These are phyloP conservation scores for Hypoxylon sp. DNA, from an alignment of 2,329 filamentous ascomycete genomes.

Conservation along the genomic window DNA sequence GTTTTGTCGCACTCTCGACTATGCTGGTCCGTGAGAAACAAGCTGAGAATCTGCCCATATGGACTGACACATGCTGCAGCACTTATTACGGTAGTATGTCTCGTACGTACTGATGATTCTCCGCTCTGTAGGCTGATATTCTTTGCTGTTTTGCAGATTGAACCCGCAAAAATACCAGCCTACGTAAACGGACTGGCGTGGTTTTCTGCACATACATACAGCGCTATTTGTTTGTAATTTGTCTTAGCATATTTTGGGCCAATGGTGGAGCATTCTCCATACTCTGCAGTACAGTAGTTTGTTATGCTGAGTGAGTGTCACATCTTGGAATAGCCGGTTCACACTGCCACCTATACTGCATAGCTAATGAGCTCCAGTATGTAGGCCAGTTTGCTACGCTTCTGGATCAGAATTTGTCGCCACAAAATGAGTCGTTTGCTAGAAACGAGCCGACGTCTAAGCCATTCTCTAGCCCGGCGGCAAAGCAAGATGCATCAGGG, in stretches of 20 bases:
- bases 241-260: constrained; percentile 38
- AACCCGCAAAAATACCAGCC: constrained; percentile 28
- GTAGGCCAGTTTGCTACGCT: constrained; percentile 35
- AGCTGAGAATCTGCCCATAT: constrained; percentile 48
- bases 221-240: constrained; percentile 39
- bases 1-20: constrained; percentile 47
- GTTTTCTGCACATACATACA: constrained; percentile 31
- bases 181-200: constrained; percentile 28
- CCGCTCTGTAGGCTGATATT: constrained; percentile 14
- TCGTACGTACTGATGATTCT: constrained; percentile 29
- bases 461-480: constrained; percentile 38
- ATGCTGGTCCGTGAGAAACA: constrained; percentile 37
- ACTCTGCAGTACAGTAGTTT: constrained; percentile 38
- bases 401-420: constrained; percentile 37
- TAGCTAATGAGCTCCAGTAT: constrained; percentile 15
- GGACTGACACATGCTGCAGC: constrained; percentile 36
- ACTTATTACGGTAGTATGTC: constrained; percentile 31
- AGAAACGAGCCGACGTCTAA: constrained; percentile 40
- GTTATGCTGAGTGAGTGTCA: constrained; percentile 29
- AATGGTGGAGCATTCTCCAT: constrained; percentile 36
- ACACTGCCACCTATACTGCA: constrained; percentile 22
- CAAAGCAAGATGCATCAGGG: constrained; percentile 33
- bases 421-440: constrained; percentile 35
- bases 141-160: constrained; percentile 28
- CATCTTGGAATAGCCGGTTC: constrained; percentile 21